Evolutionary conservation across 1,139 yeast species (phyloP), one percentile per base, ranked within the genome.

Genomic region (Kodamaea fungicola): DNA sequence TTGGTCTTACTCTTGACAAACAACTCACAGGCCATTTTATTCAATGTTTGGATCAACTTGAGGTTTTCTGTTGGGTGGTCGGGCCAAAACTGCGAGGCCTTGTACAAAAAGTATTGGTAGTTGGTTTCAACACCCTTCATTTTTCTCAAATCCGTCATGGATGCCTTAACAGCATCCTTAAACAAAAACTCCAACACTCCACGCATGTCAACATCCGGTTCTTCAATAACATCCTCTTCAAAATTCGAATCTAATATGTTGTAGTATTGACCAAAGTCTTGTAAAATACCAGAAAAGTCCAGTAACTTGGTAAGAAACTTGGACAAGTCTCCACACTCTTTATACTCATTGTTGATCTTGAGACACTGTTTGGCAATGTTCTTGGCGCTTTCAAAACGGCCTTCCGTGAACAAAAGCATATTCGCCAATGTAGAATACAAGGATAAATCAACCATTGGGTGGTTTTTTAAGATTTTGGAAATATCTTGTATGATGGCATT

Each of bases 261-360:
- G 51, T 62, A 74, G 38, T 54, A 61, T 54, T 55, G 72, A 34
- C 61, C 71, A 36, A 53, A 52, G 26, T 63, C 61, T 46, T 74
- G 78, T 39, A 78, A 59, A 2, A 68, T 50, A 28, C 52, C 53
- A 8, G 71, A 52, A 27, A 72, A 50, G 9, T 51, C 52, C 30
- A 57, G 61, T 43, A 61, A 61, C 39, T 59, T 60, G 24, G 66
- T 55, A 38, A 55, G 62, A 32, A 73, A 62, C 46, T 78, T 76
- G 7, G 83, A 71, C 24, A 66, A 50, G 21, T 53, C 57, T 23
- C 79, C 77, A 57, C 94, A 84, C 4, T 52, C 55, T 31, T 64
- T 62, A 45, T 67, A 71, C 40, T 84, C 95, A 50, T 85, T 83
- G 55, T 87, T 86, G 33, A 74, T 74, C 45, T 83, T 76, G 37